Conservation (phyloP, 768 basidiomycete genomes). For the Serendipita sp. region DNA sequence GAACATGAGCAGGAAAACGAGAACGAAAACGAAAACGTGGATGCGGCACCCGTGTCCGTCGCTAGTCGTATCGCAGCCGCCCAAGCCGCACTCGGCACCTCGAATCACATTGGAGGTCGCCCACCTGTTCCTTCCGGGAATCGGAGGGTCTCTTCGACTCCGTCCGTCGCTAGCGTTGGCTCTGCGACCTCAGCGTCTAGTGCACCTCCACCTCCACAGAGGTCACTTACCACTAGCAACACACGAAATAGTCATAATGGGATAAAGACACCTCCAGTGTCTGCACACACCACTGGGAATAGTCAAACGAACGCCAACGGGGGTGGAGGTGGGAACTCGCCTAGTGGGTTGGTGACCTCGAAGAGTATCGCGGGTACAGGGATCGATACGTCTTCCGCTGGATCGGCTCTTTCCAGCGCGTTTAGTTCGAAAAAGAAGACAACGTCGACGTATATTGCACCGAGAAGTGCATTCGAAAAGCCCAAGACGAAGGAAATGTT, state of each 20-base stretch:
- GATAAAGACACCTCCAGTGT: background rate
- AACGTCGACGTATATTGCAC: background rate
- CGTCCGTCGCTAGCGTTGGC: background rate
- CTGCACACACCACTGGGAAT: background rate
- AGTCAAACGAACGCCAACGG: too few species aligned
- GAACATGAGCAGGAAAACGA: too few species aligned
- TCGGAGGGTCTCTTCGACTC: background rate
- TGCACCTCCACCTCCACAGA: background rate
- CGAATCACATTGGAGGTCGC: background rate
- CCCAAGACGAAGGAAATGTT: background rate
- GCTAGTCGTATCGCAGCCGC: background rate
- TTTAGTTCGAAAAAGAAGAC: background rate
- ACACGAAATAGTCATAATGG: background rate
- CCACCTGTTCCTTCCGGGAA: background rate
- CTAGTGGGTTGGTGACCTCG: background rate
- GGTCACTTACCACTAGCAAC: background rate
- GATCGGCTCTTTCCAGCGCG: background rate
- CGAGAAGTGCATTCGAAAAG: background rate
- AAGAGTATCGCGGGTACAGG: background rate
- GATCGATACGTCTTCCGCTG: slow-evolving; percentile 1
- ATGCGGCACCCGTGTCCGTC: background rate
- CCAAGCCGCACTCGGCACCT: background rate
- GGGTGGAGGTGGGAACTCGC: background rate
- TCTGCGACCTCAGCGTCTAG: background rate
- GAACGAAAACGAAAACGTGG: background rate